Evolutionary conservation across 2,329 filamentous ascomycete genomes (phyloP).

Genomic region (Rhynchosporium agropyri): DNA sequence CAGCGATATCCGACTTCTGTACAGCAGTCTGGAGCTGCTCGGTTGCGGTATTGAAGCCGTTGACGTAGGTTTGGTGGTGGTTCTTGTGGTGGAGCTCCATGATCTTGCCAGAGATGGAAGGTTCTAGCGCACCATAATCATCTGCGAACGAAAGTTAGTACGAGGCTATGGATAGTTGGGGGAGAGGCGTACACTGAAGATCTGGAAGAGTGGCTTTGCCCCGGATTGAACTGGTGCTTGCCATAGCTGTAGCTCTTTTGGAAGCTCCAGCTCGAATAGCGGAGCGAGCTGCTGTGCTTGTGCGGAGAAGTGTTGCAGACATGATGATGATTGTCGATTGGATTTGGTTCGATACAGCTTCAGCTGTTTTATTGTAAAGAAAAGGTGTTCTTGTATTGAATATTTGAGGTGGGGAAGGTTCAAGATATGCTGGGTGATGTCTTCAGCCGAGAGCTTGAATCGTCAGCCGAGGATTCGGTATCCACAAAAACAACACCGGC

Average conservation of each 20-base stretch:
- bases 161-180: background rate
- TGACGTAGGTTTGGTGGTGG: conserved; percentile 94
- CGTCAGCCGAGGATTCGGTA: conserved; percentile 20
- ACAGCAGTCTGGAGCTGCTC: conserved; percentile 68
- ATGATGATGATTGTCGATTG: conserved; percentile 51
- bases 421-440: background rate
- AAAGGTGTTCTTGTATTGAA: conserved; percentile 14
- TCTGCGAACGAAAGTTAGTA: conserved; percentile 55
- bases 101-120: conserved; percentile 80
- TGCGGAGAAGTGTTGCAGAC: conserved; percentile 76
- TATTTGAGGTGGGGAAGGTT: conserved; percentile 9
- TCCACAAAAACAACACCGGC: conserved; percentile 25
- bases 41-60: conserved; percentile 78
- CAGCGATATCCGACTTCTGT: conserved; percentile 53
- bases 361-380: conserved; percentile 15
- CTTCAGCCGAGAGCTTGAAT: conserved; percentile 4
- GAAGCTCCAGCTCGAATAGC: conserved; percentile 69
- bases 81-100: conserved; percentile 96
- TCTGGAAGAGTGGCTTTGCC: conserved; percentile 94
- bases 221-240: conserved; percentile 76
- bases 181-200: conserved; percentile 65
- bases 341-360: conserved; percentile 21
- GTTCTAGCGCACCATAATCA: conserved; percentile 94
- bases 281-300: conserved; percentile 66
- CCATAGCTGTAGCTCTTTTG: conserved; percentile 65